Percentiles rank a stretch among this genome's conserved stretches.
These are phyloP conservation scores for Calonectria crousiana DNA, from an alignment of 2,329 filamentous ascomycete genomes.

Conservation along the genomic window DNA sequence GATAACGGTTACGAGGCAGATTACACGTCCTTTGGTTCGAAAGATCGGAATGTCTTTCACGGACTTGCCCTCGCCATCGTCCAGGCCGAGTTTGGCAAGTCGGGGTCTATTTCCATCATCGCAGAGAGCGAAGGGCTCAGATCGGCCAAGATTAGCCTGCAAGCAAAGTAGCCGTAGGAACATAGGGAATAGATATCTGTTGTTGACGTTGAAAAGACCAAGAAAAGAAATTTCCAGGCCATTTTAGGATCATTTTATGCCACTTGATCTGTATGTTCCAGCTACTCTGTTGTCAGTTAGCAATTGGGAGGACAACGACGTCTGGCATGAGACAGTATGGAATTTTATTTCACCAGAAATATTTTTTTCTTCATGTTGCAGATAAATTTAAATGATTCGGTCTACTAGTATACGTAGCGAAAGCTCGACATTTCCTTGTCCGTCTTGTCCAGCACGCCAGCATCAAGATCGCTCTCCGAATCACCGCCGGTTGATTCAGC, in stretches of 20 bases:
- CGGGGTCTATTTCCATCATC: background rate
- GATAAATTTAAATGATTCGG: background rate
- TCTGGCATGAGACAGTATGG: background rate
- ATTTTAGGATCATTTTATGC: too few species aligned
- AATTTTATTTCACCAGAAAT: background rate
- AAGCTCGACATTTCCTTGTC: conserved; percentile 68
- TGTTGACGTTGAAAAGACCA: background rate
- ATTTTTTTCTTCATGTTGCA: background rate
- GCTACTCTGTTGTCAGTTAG: background rate
- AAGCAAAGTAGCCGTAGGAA: background rate
- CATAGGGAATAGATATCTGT: background rate
- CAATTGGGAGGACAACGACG: background rate
- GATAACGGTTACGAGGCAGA: background rate
- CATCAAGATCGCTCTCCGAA: background rate
- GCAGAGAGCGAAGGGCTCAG: background rate
- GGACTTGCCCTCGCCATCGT: background rate
- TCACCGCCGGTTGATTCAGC: background rate
- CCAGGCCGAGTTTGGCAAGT: background rate
- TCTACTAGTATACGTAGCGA: conserved; percentile 58
- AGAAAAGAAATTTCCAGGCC: background rate
- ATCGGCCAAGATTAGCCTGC: background rate
- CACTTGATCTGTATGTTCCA: background rate
- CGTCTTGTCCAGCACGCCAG: conserved; percentile 60
- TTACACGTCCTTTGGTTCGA: background rate
- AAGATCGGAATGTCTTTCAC: background rate